Evolutionary conservation across 352 stramenopile species (phyloP).

Genomic region (Phytophthora europaea): DNA sequence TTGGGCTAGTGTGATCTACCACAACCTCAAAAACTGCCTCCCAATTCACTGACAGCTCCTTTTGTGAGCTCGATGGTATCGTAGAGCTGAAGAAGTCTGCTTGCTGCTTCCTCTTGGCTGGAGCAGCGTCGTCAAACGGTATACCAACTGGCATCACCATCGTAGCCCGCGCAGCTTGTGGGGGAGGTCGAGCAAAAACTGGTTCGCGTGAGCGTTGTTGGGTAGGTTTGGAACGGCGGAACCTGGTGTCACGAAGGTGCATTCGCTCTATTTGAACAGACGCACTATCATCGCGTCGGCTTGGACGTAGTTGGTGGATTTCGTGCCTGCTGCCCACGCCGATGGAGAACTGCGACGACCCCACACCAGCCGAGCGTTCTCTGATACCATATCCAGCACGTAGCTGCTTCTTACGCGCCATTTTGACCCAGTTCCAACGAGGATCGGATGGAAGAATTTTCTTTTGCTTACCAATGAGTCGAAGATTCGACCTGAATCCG

Average conservation of each 20-base stretch:
- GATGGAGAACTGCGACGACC: slow-evolving; percentile 8
- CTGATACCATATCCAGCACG: slow-evolving; percentile 9
- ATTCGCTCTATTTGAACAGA: slow-evolving; percentile 62
- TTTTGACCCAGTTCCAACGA: slow-evolving; percentile 56
- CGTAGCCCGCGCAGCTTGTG: neutral
- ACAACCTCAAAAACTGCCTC: slow-evolving; percentile 43
- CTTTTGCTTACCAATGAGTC: slow-evolving; percentile 43
- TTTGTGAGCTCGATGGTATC: slow-evolving; percentile 9
- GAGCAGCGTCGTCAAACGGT: slow-evolving; percentile 18
- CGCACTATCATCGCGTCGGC: slow-evolving; percentile 31
- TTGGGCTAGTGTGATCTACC: slow-evolving; percentile 4
- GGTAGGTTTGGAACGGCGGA: slow-evolving; percentile 21
- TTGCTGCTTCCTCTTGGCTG: slow-evolving; percentile 17
- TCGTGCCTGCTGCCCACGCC: slow-evolving; percentile 5
- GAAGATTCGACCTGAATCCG: slow-evolving; percentile 45
- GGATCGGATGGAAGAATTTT: slow-evolving; percentile 50
- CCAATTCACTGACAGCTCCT: slow-evolving; percentile 32
- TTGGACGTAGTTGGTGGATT: slow-evolving; percentile 15
- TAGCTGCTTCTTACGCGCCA: slow-evolving; percentile 48
- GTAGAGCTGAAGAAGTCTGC: slow-evolving; percentile 7
- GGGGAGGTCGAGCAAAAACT: slow-evolving; percentile 3
- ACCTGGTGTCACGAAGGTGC: slow-evolving; percentile 61
- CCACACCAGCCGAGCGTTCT: neutral
- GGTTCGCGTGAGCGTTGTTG: slow-evolving; percentile 22
- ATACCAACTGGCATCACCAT: slow-evolving; percentile 27